These are phyloP conservation scores for Paraleonurus japonicus DNA, from an alignment of 257 asterid species.

Conservation along the genomic window DNA sequence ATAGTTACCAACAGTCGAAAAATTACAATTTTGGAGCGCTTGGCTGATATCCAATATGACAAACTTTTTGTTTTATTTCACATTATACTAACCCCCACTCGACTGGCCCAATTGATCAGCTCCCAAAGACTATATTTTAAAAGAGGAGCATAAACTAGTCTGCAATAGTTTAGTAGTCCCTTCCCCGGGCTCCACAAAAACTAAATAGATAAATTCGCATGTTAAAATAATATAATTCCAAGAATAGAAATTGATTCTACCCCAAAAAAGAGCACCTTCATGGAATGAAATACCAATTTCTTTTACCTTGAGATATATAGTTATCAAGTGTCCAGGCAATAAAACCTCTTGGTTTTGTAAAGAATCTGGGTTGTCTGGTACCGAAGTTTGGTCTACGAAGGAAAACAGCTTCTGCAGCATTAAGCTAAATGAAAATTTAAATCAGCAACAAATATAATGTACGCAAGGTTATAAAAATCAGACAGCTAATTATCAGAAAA, in stretches of 20 bases:
- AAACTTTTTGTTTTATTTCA: not conserved
- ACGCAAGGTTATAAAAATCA: not conserved
- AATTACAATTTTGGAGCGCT: not conserved
- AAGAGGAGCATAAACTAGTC: slow-evolving; percentile 7
- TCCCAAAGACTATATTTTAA: not conserved
- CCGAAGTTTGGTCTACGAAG: slow-evolving; percentile 90
- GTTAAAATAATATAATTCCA: not conserved
- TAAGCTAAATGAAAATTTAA: slow-evolving; percentile 49
- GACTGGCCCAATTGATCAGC: not conserved
- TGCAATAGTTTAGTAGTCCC: slow-evolving; percentile 5
- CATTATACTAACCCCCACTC: not conserved
- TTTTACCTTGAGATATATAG: slow-evolving; percentile 84
- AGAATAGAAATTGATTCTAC: slow-evolving; percentile 18
- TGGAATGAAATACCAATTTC: slow-evolving; percentile 4
- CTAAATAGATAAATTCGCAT: not conserved
- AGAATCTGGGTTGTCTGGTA: slow-evolving; percentile 87
- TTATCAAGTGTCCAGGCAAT: slow-evolving; percentile 92
- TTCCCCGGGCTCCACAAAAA: not conserved
- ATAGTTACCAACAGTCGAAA: slow-evolving; percentile 2
- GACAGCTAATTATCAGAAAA: not conserved
- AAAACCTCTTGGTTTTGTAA: slow-evolving; percentile 93
- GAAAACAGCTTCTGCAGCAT: slow-evolving; percentile 99
- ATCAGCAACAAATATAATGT: slow-evolving; percentile 25
- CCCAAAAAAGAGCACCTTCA: slow-evolving; percentile 1
- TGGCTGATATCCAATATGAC: not conserved